phyloP scores from a whole-genome alignment of 179 eudicot genomes.

The Dionaea muscipula region DNA sequence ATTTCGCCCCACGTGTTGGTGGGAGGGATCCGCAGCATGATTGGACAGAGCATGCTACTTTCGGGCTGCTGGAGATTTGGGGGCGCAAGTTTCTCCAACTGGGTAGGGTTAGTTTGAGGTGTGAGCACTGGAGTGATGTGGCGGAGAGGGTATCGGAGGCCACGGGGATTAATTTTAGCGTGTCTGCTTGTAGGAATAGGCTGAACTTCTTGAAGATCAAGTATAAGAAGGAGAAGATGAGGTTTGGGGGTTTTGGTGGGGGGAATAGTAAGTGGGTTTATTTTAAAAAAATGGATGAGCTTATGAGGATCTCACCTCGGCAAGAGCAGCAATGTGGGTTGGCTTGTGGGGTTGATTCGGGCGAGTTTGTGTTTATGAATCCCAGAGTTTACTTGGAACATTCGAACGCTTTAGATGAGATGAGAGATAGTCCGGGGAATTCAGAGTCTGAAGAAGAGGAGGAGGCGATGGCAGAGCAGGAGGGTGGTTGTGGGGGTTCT shows the following conservation, averaged over 20 bases:
- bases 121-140: conserved; percentile 81
- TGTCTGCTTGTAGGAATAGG: conserved; percentile 53
- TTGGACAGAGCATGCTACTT: conserved; percentile 71
- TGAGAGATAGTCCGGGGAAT: conserved; percentile 88
- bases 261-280: conserved; percentile 58
- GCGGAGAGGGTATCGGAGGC: conserved; percentile 60
- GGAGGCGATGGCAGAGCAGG: too few relatives aligned
- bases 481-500: conserved; percentile 15
- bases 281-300: conserved; percentile 67
- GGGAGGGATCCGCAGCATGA: too few relatives aligned
- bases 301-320: conserved; percentile 38
- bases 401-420: conserved; percentile 63
- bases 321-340: conserved; percentile 52
- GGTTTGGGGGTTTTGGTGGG: conserved; percentile 23
- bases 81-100: conserved; percentile 63
- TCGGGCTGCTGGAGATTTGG: conserved; percentile 61
- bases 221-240: conserved; percentile 67
- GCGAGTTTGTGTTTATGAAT: conserved; percentile 90
- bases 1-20: too few relatives aligned
- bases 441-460: conserved; percentile 39
- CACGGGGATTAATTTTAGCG: conserved; percentile 29
- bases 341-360: conserved; percentile 87
- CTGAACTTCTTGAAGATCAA: conserved; percentile 58
- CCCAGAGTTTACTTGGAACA: conserved; percentile 46
- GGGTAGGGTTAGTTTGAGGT: conserved; percentile 66